Evolutionary conservation across 2,329 filamentous ascomycete genomes (phyloP), one percentile per base, ranked within the genome.

Genomic region (Ceratocystiopsis brevicomis): DNA sequence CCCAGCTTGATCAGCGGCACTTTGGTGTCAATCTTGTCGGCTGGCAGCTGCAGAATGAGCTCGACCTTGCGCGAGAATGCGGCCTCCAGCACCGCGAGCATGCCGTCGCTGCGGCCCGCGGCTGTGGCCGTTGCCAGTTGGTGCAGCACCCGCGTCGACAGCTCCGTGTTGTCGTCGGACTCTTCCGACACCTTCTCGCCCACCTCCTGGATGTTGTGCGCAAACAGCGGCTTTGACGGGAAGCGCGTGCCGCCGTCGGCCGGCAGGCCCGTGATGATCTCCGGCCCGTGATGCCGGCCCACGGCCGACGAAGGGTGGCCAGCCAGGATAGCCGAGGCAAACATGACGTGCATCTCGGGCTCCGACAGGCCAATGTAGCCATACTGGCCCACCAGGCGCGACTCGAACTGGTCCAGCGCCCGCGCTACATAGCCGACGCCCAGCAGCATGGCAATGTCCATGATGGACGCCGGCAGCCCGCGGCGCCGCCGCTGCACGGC

Each of bases 401-500:
- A 16, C 37, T 45, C 44, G 18, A 42, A 41, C 39, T 43, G 41
- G 19, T 45, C 36, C 15, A 44, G 41, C 10, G 45, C 45, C 12
- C 43, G 45, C 38, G 40, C 46, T 9, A 48, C 44, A 15, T 48
- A 48, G 37, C 46, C 52, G 4, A 52, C 48, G 4, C 61, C 59
- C 10, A 69, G 54, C 17, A 48, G 37, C 44, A 45, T 45, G 33
- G 41, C 46, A 40, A 48, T 45, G 45, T 68, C 53, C 2, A 69
- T 56, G 13, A 53, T 49, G 0, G 59, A 57, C 3, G 58, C 64
- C 0, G 61, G 54, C 6, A 66, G 53, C 3, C 60, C 61, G 2
- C 50, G 49, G 0, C 44, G 43, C 5, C 53, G 48, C 12, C 64
- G 58, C 42, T 59, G 61, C 15, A 57, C 56, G 4, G 55, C 58